phyloP scores from a whole-genome alignment of 2,329 filamentous ascomycete species.

The Penicillium brevicompactum region DNA sequence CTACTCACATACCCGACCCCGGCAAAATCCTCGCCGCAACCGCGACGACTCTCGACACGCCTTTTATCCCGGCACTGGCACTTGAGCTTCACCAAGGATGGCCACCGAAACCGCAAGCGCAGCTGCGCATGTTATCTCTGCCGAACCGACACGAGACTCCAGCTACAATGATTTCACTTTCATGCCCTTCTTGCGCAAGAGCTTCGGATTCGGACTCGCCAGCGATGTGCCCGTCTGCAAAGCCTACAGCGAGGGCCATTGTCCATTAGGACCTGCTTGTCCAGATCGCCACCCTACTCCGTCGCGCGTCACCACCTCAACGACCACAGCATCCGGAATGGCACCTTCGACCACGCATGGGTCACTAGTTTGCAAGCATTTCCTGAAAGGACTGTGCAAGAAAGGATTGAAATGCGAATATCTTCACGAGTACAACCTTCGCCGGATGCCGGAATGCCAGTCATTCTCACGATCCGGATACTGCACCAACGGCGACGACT shows the following conservation, averaged over 20 bases:
- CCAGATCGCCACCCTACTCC: slow-evolving; percentile 74
- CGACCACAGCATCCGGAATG: slow-evolving; percentile 45
- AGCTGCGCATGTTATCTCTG: slow-evolving; percentile 38
- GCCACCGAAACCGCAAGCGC: slow-evolving; percentile 35
- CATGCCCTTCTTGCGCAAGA: slow-evolving; percentile 78
- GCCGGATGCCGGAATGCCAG: slow-evolving; percentile 98
- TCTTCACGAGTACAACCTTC: slow-evolving; percentile 95
- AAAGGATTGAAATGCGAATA: slow-evolving; percentile 98
- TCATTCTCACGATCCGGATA: slow-evolving; percentile 93
- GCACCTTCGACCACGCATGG: slow-evolving; percentile 45
- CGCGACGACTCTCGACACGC: background rate
- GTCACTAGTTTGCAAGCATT: slow-evolving; percentile 94
- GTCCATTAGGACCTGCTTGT: slow-evolving; percentile 80
- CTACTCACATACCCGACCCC: background rate
- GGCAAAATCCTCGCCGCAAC: background rate
- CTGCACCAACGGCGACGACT: slow-evolving; percentile 96
- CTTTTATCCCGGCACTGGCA: background rate
- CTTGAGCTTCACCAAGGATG: slow-evolving; percentile 25
- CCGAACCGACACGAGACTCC: slow-evolving; percentile 38
- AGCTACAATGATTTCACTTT: slow-evolving; percentile 74
- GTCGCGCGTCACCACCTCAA: slow-evolving; percentile 46
- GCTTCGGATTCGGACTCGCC: slow-evolving; percentile 81
- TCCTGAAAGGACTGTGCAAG: slow-evolving; percentile 95
- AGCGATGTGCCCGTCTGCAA: slow-evolving; percentile 80
- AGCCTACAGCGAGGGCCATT: slow-evolving; percentile 82